Conservation (phyloP, 2,329 filamentous ascomycete species). For the Aspergillus clavatus region DNA sequence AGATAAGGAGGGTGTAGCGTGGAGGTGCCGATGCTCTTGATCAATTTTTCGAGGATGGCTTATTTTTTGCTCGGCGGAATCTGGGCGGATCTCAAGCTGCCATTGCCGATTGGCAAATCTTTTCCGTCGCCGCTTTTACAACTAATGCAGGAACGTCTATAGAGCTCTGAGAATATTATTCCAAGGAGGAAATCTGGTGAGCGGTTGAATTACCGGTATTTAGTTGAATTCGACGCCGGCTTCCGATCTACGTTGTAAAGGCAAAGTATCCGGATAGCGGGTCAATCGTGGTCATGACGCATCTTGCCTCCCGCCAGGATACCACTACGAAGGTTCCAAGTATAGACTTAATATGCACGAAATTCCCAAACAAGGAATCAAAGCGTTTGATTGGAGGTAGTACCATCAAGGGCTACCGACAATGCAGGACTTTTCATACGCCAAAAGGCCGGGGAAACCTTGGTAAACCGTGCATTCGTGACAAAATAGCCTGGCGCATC, state of each 20-base stretch:
- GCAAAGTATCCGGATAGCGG: no score
- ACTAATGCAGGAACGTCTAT: background rate
- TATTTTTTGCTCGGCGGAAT: constrained; percentile 8
- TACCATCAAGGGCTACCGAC: background rate
- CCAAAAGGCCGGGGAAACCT: background rate
- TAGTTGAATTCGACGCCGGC: no score
- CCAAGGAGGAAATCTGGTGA: no score
- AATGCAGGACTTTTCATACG: background rate
- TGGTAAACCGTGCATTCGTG: background rate
- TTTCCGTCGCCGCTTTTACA: background rate
- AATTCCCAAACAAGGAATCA: background rate
- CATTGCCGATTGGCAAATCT: constrained; percentile 7
- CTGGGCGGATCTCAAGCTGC: constrained; percentile 5
- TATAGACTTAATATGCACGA: background rate
- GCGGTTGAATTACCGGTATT: no score
- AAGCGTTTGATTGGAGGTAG: background rate
- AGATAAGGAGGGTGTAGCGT: no score
- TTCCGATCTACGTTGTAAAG: background rate
- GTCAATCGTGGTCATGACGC: no score
- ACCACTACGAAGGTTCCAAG: background rate
- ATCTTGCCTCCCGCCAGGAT: no score
- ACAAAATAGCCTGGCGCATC: background rate
- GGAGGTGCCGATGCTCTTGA: background rate
- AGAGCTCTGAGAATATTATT: no score
- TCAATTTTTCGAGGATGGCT: background rate